Evolutionary conservation across 805 yeast genomes (phyloP), one percentile per base, ranked within the genome.

Genomic region (Candida krabiensis): DNA sequence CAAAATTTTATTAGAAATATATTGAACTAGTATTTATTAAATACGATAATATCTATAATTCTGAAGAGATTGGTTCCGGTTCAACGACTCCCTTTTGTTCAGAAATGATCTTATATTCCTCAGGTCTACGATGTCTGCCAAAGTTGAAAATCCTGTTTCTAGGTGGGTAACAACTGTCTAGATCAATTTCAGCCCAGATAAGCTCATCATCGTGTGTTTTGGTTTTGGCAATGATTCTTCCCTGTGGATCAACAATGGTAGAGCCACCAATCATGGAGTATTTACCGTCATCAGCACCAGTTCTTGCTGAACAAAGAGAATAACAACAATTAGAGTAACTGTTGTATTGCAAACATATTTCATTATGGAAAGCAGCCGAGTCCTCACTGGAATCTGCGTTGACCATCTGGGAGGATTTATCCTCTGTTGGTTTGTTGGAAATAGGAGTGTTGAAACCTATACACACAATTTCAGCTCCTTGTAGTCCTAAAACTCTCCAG

Each of bases 361-460:
- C 65, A 40, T 61, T 60, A 41, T 64, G 69, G 40, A 50, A 58
- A 18, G 47, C 38, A 46, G 64, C 59, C 21, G 53, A 35, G 15
- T 54, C 61, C 35, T 60, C 61, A 9, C 22, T 35, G 4, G 43
- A 25, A 13, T 44, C 49, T 36, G 56, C 58, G 37, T 63, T 67
- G 12, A 42, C 47, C 43, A 35, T 44, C 23, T 31, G 41, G 3
- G 42, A 27, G 11, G 46, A 39, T 9, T 30, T 35, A 12, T 61
- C 66, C 30, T 52, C 53, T 18, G 47, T 38, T 3, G 57, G 52
- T 23, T 64, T 61, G 37, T 64, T 66, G 37, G 60, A 56, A 19
- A 62, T 48, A 15, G 69, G 60, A 15, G 69, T 64, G 41, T 63
- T 64, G 46, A 55, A 64, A 3, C 68, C 68, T 30, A 52, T 57